A percentile compares a stretch with the other conserved stretches of the same genome.
phyloP scores from a whole-genome alignment of 345 rosid genomes.

The Syzygium aromaticum region DNA sequence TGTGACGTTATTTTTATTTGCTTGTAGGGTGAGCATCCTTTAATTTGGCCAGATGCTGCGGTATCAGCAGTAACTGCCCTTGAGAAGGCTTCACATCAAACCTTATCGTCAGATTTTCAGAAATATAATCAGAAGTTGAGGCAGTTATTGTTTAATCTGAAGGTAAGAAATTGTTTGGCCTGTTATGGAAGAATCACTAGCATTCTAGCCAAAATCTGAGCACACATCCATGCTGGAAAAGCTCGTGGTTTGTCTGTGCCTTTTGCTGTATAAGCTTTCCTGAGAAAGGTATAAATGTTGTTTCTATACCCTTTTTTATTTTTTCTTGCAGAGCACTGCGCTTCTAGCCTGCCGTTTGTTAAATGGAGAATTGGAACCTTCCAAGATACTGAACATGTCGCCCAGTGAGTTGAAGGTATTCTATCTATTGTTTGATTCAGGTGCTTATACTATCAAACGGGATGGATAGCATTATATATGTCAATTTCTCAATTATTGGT shows the following conservation, averaged over 20 bases:
- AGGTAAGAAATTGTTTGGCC: conserved; percentile 32
- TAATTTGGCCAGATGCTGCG: conserved; percentile 88
- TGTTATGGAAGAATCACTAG: not conserved
- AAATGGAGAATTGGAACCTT: conserved; percentile 73
- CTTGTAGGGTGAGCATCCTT: conserved; percentile 39
- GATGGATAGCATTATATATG: not conserved
- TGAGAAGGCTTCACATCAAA: conserved; percentile 73
- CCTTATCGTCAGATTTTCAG: conserved; percentile 65
- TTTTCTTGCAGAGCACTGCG: conserved; percentile 15
- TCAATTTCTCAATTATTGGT: conserved; percentile 27
- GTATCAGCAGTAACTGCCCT: conserved; percentile 68
- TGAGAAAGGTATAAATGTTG: not conserved
- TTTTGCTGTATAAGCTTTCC: not conserved
- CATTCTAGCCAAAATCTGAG: not conserved
- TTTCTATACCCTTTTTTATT: not conserved
- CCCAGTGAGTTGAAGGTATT: conserved; percentile 84
- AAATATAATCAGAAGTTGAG: conserved; percentile 92
- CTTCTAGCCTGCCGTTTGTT: conserved; percentile 66
- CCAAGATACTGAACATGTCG: conserved; percentile 80
- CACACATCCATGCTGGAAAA: not conserved
- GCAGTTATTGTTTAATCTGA: conserved; percentile 74
- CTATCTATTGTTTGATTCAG: not conserved
- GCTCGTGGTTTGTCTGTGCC: not conserved
- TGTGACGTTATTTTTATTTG: not conserved
- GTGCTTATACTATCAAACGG: not conserved